A percentile compares a stretch with the other conserved stretches of the same genome.
These are phyloP conservation scores for Raffaelea deltoideospora DNA, from an alignment of 2,329 filamentous ascomycete species.

Conservation along the genomic window DNA sequence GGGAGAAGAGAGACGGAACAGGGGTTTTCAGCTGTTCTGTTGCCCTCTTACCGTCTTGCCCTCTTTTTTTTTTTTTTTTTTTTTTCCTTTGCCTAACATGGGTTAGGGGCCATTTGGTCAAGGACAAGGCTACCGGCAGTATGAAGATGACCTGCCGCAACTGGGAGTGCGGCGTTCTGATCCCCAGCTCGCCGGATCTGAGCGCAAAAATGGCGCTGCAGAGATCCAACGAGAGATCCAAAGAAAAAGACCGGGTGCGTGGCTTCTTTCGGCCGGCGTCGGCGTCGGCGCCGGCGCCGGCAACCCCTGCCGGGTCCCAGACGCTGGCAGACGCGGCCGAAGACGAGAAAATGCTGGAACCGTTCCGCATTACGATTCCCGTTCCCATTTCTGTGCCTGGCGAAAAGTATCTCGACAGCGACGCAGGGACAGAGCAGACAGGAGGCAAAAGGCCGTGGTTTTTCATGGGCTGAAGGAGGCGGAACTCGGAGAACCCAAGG, in stretches of 20 bases:
- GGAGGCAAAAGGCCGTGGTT: constrained; percentile 24
- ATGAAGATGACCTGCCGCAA: constrained; percentile 75
- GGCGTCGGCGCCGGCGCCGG: neutral
- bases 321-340: constrained; percentile 1
- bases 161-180: constrained; percentile 86
- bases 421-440: constrained; percentile 6
- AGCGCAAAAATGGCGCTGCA: constrained; percentile 11
- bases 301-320: too few relatives aligned
- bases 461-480: constrained; percentile 12
- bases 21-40: too few relatives aligned
- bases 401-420: constrained; percentile 26
- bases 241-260: constrained; percentile 2
- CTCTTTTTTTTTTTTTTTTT: too few relatives aligned
- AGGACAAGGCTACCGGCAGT: constrained; percentile 49
- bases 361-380: constrained; percentile 41
- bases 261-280: neutral
- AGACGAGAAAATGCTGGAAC: constrained; percentile 16
- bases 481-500: neutral
- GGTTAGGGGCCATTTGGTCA: constrained; percentile 58
- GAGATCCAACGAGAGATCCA: neutral
- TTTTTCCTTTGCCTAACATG: neutral
- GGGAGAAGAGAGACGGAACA: neutral
- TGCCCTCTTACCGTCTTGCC: too few relatives aligned
- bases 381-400: constrained; percentile 51
- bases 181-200: constrained; percentile 33